Conservation (phyloP, 805 yeast species). For the Jamesozyma lodderae region DNA sequence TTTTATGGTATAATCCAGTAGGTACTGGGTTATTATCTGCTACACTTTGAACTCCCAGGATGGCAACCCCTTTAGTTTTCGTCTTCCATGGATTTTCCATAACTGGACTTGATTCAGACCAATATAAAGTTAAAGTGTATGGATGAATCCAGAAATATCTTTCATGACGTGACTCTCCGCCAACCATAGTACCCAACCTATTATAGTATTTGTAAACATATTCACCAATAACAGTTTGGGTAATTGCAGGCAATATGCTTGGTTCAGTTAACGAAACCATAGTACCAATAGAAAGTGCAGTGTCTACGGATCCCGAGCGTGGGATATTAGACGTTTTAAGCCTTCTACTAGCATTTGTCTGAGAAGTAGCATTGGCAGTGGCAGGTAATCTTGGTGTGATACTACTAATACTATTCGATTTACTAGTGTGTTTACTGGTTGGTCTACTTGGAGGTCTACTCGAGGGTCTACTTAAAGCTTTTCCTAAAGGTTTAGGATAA, state of each 20-base stretch:
- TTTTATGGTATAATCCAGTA: conserved; percentile 78
- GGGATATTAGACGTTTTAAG: not conserved
- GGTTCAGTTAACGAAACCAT: conserved; percentile 40
- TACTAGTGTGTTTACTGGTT: too few species aligned
- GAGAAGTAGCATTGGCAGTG: not conserved
- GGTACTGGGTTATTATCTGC: conserved; percentile 83
- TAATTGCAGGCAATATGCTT: conserved; percentile 72
- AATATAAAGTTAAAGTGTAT: conserved; percentile 77
- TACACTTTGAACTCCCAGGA: conserved; percentile 67
- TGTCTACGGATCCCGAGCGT: conserved; percentile 23
- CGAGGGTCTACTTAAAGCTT: too few species aligned
- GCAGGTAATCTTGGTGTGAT: not conserved
- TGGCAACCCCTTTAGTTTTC: conserved; percentile 72
- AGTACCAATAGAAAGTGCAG: conserved; percentile 38
- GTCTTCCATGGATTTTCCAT: conserved; percentile 55
- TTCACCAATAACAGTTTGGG: conserved; percentile 93
- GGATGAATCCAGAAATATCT: conserved; percentile 97
- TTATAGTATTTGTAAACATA: conserved; percentile 78
- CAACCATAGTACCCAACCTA: conserved; percentile 63
- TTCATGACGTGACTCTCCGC: conserved; percentile 72
- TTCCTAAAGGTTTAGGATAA: too few species aligned
- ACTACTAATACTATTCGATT: not conserved
- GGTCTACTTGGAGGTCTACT: too few species aligned
- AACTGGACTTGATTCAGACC: conserved; percentile 80
- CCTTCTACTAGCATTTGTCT: too few species aligned